A percentile compares a stretch with the other conserved stretches of the same genome.
phyloP scores from a whole-genome alignment of 2,329 filamentous ascomycete genomes.

The Grosmannia clavigera region DNA sequence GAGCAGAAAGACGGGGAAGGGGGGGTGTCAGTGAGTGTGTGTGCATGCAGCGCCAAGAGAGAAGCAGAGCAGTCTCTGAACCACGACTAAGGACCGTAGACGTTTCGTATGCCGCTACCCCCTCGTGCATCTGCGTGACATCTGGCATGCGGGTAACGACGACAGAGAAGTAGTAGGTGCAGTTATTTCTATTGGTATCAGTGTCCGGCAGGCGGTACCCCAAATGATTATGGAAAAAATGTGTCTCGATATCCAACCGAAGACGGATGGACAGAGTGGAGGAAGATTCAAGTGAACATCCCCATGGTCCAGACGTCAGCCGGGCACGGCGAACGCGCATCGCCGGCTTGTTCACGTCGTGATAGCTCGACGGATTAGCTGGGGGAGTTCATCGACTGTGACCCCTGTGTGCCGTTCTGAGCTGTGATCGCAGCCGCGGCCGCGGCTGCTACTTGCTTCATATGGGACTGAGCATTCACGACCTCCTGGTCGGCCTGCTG shows the following conservation, averaged over 20 bases:
- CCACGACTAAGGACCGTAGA: background rate
- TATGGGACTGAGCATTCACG: constrained; percentile 12
- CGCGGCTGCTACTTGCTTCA: constrained; percentile 17
- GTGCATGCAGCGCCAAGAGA: background rate
- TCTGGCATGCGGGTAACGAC: background rate
- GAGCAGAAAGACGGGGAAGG: background rate
- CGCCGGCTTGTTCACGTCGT: no score
- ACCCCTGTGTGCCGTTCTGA: background rate
- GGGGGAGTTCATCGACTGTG: background rate
- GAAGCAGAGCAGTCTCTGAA: background rate
- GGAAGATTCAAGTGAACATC: background rate
- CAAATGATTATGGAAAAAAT: background rate
- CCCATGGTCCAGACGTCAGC: no score
- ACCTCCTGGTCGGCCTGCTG: constrained; percentile 44
- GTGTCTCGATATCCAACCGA: background rate
- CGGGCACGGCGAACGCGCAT: background rate
- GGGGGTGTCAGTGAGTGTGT: background rate
- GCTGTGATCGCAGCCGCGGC: constrained; percentile 11
- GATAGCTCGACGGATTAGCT: background rate
- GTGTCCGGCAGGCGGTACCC: background rate
- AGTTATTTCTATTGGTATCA: background rate
- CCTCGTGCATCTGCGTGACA: background rate
- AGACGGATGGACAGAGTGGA: background rate
- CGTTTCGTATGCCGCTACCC: background rate
- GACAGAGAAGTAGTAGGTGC: background rate